Evolutionary conservation across 768 basidiomycete species (phyloP), one percentile per base, ranked within the genome.

Genomic region (Glaciozyma martinii): DNA sequence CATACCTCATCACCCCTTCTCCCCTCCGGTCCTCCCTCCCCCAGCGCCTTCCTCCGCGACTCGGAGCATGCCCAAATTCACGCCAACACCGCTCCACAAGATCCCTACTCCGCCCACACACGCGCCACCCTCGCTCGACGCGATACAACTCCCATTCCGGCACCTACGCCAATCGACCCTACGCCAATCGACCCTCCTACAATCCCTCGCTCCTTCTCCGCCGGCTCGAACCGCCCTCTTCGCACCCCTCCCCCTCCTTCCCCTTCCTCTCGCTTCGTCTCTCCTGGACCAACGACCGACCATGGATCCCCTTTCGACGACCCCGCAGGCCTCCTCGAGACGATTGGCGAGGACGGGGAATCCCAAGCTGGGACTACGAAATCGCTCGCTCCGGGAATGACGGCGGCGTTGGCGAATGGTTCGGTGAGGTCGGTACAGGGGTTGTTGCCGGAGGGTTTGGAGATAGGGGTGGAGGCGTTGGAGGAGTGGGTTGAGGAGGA

Each of bases 311-410:
- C 37, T 13, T 40, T 40, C 37, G 37, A 40, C 23, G 25, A n/a
- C 49, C 33, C 33, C 23, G 19, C 55, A 7, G 23, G 23, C 18
- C 19, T 37, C 9, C 66, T 74, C 53, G 70, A 71, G 32, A 73
- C 73, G 23, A 74, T 74, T 13, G 73, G 72, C 25, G 73, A 74
- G 59, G 73, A 74, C 50, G 73, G 73, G 10, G 73, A 74, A 60
- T 63, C 60, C 19, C 73, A 73, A 42, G 73, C 73, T 12, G 73
- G 73, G 2, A 74, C 73, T 29, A 44, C 61, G 10, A 59, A 49
- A 10, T 52, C 47, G 13, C 37, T 53, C 9, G 63, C 58, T 2
- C 56, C n/a, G 10, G 13, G 30, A 44, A 19, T 49, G 43, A 42
- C 23, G 33, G 57, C 32, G 5, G 58, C 53, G 33, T 19, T 62